These are phyloP conservation scores for Dipodascopsis uninucleata DNA, from an alignment of 805 yeast species.

Conservation along the genomic window DNA sequence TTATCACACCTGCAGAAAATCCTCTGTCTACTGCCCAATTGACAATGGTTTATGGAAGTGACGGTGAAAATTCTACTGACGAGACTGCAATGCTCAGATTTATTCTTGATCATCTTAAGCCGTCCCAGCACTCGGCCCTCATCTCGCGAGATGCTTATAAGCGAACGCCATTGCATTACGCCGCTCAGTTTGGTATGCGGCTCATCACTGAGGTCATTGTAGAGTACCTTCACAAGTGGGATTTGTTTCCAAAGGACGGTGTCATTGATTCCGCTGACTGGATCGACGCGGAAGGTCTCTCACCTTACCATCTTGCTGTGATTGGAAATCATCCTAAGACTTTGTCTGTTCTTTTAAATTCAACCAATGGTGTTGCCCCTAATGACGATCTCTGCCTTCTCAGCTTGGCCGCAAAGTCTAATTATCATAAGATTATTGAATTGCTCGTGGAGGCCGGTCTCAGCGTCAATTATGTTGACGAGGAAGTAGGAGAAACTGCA, in stretches of 20 bases:
- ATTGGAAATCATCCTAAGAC: conserved; percentile 80
- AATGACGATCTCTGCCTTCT: conserved; percentile 64
- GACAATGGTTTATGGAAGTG: conserved; percentile 55
- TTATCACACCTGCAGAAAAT: conserved; percentile 48
- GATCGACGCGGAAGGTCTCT: conserved; percentile 64
- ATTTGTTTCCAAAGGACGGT: conserved; percentile 28
- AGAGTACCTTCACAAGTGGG: conserved; percentile 56
- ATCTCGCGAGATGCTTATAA: conserved; percentile 68
- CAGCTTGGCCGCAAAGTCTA: conserved; percentile 63
- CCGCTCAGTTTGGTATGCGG: conserved; percentile 79
- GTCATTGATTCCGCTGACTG: conserved; percentile 34
- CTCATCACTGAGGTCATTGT: conserved; percentile 58
- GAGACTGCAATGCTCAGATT: conserved; percentile 57
- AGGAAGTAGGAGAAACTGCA: conserved; percentile 70
- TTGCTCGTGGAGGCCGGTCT: conserved; percentile 55
- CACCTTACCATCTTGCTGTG: conserved; percentile 82
- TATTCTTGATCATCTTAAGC: conserved; percentile 55
- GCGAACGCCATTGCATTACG: conserved; percentile 85
- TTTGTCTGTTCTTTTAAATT: conserved; percentile 52
- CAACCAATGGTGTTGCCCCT: conserved; percentile 39
- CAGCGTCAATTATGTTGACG: conserved; percentile 60
- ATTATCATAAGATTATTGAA: conserved; percentile 54
- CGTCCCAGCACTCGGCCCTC: conserved; percentile 51
- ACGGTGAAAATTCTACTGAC: conserved; percentile 58
- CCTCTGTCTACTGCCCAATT: conserved; percentile 49